Evolutionary conservation across 2,329 filamentous ascomycete species (phyloP).

Genomic region (Cladosporium halotolerans): DNA sequence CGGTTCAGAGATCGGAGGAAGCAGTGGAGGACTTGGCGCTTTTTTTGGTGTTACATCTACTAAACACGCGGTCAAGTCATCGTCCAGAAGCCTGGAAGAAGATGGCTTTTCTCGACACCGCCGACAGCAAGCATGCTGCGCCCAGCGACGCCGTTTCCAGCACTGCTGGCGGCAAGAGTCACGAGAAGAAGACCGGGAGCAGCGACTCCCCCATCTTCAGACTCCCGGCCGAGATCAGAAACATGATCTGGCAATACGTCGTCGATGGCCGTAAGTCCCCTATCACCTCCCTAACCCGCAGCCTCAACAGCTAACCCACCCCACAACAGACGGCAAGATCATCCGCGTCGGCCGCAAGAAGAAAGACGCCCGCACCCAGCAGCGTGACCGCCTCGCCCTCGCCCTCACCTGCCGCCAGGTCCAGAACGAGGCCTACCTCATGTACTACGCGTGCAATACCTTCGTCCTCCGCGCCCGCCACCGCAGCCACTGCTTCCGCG

Average conservation of each 20-base stretch:
- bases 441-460: background rate
- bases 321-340: background rate
- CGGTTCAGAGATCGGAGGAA: no score
- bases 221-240: constrained; percentile 7
- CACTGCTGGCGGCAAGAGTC: background rate
- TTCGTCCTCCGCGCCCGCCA: background rate
- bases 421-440: constrained; percentile 17
- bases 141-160: background rate
- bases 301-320: background rate
- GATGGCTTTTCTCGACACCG: background rate
- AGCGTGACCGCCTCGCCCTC: constrained; percentile 13
- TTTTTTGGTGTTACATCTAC: no score
- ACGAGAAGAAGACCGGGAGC: background rate
- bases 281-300: background rate
- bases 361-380: background rate
- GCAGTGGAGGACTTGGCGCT: no score
- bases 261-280: background rate
- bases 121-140: background rate
- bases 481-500: background rate
- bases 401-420: constrained; percentile 23
- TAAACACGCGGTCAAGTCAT: no score
- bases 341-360: background rate
- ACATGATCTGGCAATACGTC: constrained; percentile 1
- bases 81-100: no score
- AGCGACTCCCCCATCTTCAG: background rate